Evolutionary conservation across 208 protist species (phyloP), one percentile per base, ranked within the genome.

Genomic region (Wallacemonas rigidus): DNA sequence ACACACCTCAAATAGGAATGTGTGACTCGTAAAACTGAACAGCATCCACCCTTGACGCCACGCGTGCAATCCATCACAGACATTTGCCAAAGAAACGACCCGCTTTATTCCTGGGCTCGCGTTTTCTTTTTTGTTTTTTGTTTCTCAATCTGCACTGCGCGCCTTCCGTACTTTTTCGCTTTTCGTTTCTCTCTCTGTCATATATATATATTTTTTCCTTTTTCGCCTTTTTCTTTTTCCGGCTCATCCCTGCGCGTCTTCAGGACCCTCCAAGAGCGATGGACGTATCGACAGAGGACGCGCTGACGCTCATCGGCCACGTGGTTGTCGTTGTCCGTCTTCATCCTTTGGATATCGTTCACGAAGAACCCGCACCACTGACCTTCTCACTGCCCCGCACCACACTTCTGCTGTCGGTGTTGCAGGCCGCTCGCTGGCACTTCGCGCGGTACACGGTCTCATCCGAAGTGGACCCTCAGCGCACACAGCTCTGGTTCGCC

Each of bases 361-460:
- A 35, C n/a, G 60, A 51, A 3, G 60, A 65, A 11, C 60, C 60
- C 5, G 60, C 60, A 7, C 60, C 60, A 39, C 60, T 65, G 38
- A 65, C 60, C 14, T 65, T 65, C n/a, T 51, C 39, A n/a, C 43
- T 65, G 2, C 60, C 60, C 2, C 60, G 60, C 60, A 65, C 60
- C 6, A 65, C 60, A 35, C 60, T 65, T n/a, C 35, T 65, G 40
- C 38, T 65, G 8, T 12, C 60, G 2, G n/a, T 65, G 4, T 17
- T 65, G 9, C 36, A 5, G 4, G 17, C 11, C 11, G 60, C 35
- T 9, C 12, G 12, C 12, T 26, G 15, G 4, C 60, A 51, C 43
- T 65, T 65, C 43, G 60, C 60, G 14, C 60, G 12, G 4, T 65
- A 53, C 60, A 51, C 17, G 2, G 60, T 17, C 43, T 45, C 43